Evolutionary conservation across 2,329 filamentous ascomycete species (phyloP), one percentile per base, ranked within the genome.

Genomic region (Botryotinia narcissicola): DNA sequence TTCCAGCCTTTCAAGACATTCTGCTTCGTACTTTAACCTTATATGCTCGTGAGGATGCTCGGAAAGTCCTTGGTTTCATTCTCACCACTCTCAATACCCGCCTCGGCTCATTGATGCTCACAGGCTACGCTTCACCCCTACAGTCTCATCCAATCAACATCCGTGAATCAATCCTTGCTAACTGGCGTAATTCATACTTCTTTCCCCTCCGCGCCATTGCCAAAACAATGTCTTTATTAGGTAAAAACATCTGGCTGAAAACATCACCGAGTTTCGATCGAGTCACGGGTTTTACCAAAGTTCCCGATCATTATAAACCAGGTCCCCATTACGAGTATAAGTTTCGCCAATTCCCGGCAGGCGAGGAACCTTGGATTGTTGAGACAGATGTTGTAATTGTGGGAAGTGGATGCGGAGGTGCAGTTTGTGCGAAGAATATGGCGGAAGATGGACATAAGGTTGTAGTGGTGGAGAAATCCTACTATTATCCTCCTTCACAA

Each of bases 361-460:
- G 75, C 3, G 71, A 79, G 3, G 81, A 79, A 9, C 84, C 88
- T 0, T 89, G 90, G 75, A 85, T 86, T 4, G 83, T 97, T 57
- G 89, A 94, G 71, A 91, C 92, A 0, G 95, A 98, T 81, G 89
- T 97, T 0, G 89, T 97, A 59, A 90, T 98, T 73, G 87, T 98
- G 32, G 95, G 95, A 3, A 96, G 93, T 54, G 95, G 95, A 42
- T 97, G 93, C 78, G 95, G 95, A 75, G 94, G 93, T 59, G 93
- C 87, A 16, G 94, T 97, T 0, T 89, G 87, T 51, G 94, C 95
- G 37, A 95, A 95, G 82, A 91, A 93, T 69, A 84, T 97, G 1
- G 89, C 94, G 16, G 91, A 94, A 81, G 92, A 91, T 1, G 93
- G 92, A 6, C 86, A 92, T 76, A 85, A 86, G 32, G 93, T 97